Percentiles rank a stretch among this genome's conserved stretches.
Conservation (phyloP, 2,329 filamentous ascomycete genomes). For the Pseudogymnoascus sp. region DNA sequence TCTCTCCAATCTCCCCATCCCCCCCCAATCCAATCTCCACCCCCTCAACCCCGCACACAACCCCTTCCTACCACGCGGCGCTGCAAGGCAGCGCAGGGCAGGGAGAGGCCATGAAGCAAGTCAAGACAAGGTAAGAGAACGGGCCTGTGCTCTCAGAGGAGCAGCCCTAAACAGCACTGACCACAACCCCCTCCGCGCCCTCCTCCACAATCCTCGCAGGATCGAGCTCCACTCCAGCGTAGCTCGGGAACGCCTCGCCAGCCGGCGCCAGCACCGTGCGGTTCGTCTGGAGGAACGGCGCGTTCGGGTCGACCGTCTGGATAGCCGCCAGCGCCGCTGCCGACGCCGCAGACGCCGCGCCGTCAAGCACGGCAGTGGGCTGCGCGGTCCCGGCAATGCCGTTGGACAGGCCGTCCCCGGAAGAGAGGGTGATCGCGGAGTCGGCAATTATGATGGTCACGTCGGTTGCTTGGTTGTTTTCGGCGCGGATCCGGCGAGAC, state of each 20-base stretch:
- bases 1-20: not conserved
- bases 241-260: constrained; percentile 5
- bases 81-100: not conserved
- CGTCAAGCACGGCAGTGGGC: constrained; percentile 9
- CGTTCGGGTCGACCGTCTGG: constrained; percentile 10
- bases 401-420: constrained; percentile 3
- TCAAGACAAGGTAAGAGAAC: not conserved
- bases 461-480: constrained; percentile 12
- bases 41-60: not conserved
- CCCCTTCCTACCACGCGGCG: not conserved
- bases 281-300: constrained; percentile 10
- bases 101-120: not conserved
- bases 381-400: constrained; percentile 7
- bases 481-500: constrained; percentile 21
- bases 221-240: constrained; percentile 14
- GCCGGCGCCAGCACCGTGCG: constrained; percentile 7
- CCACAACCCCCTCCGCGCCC: not conserved
- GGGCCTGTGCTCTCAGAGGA: not conserved
- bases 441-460: constrained; percentile 18
- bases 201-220: constrained; percentile 21
- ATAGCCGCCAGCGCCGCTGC: constrained; percentile 9
- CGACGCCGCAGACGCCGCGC: constrained; percentile 9
- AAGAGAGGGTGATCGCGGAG: constrained; percentile 11
- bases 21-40: not conserved
- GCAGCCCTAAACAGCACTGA: not conserved